Conservation (phyloP, 306 rosid genomes). For the Vachellia pachyceras region DNA sequence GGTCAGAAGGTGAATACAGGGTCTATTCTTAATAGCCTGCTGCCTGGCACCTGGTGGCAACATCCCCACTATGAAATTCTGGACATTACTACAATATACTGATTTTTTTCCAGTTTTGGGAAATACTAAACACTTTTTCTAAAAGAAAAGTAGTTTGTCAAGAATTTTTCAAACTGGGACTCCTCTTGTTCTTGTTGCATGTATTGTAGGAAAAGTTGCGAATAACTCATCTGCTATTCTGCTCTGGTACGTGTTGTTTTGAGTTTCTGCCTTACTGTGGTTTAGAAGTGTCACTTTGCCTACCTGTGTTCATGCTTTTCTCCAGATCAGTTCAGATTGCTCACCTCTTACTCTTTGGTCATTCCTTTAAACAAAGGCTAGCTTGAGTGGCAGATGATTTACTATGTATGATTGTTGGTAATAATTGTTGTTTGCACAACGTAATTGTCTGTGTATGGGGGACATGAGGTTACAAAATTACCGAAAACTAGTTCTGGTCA, state of each 20-base stretch:
- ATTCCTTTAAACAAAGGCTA: neutral
- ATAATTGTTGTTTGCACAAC: neutral
- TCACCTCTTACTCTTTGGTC: neutral
- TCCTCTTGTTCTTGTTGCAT: neutral
- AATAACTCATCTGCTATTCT: neutral
- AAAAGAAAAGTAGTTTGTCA: neutral
- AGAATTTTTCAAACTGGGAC: neutral
- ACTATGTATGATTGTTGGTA: neutral
- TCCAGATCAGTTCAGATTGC: neutral
- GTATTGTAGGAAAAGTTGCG: conserved; percentile 18
- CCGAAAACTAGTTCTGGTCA: neutral
- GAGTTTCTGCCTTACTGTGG: neutral
- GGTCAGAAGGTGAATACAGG: conserved; percentile 1
- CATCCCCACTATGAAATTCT: neutral
- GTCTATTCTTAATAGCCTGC: neutral
- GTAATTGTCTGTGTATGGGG: neutral
- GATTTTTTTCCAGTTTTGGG: neutral
- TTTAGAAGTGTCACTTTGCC: neutral
- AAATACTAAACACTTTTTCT: neutral
- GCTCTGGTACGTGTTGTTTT: neutral
- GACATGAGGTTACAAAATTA: neutral
- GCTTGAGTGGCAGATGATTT: neutral
- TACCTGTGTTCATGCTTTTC: neutral
- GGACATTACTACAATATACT: neutral
- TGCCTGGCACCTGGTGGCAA: neutral